Percentiles rank a stretch among this genome's conserved stretches.
phyloP scores from a whole-genome alignment of 2,329 filamentous ascomycete species.

The Botryosphaeria agaves region DNA sequence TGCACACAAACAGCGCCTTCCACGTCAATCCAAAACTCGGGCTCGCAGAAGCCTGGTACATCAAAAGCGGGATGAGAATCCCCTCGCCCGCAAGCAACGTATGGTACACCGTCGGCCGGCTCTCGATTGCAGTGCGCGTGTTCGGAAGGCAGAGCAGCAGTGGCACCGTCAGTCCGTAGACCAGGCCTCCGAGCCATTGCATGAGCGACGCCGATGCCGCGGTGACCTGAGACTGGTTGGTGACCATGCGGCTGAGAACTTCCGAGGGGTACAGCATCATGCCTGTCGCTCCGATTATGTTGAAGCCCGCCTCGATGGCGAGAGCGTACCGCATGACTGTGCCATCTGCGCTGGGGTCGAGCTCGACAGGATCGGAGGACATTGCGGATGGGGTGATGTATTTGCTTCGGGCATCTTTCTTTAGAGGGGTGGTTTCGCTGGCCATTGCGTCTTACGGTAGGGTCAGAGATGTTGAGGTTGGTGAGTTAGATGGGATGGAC shows the following conservation, averaged over 20 bases:
- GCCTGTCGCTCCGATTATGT: slow-evolving; percentile 6
- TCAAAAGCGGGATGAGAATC: slow-evolving; percentile 7
- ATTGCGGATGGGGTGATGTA: slow-evolving; percentile 2
- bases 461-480: too few relatives aligned
- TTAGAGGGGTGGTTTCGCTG: too few relatives aligned
- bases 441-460: neutral
- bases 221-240: slow-evolving; percentile 8
- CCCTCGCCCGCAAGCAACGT: slow-evolving; percentile 9
- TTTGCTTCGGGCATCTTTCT: too few relatives aligned
- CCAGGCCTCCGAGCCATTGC: slow-evolving; percentile 10
- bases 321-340: slow-evolving; percentile 11
- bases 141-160: slow-evolving; percentile 12
- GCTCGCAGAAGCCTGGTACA: slow-evolving; percentile 7
- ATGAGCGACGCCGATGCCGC: slow-evolving; percentile 7
- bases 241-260: slow-evolving; percentile 8
- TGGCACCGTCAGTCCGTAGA: slow-evolving; percentile 9
- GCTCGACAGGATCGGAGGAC: neutral
- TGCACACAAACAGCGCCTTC: slow-evolving; percentile 3
- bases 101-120: slow-evolving; percentile 8
- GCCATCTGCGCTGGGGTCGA: slow-evolving; percentile 4
- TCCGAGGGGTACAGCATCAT: slow-evolving; percentile 9
- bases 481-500: too few relatives aligned
- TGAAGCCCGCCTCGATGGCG: slow-evolving; percentile 9
- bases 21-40: slow-evolving; percentile 7
- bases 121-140: slow-evolving; percentile 6